Base-by-base conservation (phyloP, 345 rosid species). In the Salix dunnii region DNA sequence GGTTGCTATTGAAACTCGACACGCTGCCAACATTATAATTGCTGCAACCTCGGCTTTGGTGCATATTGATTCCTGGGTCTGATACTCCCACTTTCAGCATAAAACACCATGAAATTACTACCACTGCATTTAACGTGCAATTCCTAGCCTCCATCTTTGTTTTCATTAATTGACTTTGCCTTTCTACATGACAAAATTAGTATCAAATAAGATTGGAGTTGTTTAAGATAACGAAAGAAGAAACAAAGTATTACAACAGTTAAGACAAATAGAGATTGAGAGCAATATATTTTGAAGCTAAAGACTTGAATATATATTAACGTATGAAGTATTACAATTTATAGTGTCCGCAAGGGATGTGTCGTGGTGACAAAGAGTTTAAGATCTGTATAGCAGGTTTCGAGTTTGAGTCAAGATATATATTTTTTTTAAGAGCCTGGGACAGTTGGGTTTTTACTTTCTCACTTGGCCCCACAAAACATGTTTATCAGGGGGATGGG, bases 1-100 rank as follows among this genome's bases (percentile, higher is more conserved):
- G 79, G 67, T 87, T 85, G 55, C 18, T 21, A 38, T 27, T 66
- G 84, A 87, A 85, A 28, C 66, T 71, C 4, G 77, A n/a, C 23
- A 69, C 1, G 38, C 75, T 63, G 10, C 76, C 63, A 16, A 76
- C 84, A 61, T 83, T 87, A 73, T 82, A 85, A 51, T 23, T 77
- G 80, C 87, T 87, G 83, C 88, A 85, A 2, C 90, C 90, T 9
- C 35, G 5, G 70, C 74, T 76, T 20, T 83, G n/a, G n/a, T n/a
- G 61, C 75, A 76, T 61, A 48, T 78, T 60, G 31, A 64, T 68
- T 51, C 84, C 78, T 13, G 83, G 69, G 7, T 74, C 84, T 3
- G 85, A n/a, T 46, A 8, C 71, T 6, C 20, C 83, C 63, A 38
- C 18, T 48, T 35, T 68, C 8, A 33, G 7, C 30, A 23, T 13